Percentiles rank a stretch among this genome's conserved stretches.
Evolutionary conservation across 169 alveolate species (phyloP).

Genomic region (Plasmodium vivax): DNA sequence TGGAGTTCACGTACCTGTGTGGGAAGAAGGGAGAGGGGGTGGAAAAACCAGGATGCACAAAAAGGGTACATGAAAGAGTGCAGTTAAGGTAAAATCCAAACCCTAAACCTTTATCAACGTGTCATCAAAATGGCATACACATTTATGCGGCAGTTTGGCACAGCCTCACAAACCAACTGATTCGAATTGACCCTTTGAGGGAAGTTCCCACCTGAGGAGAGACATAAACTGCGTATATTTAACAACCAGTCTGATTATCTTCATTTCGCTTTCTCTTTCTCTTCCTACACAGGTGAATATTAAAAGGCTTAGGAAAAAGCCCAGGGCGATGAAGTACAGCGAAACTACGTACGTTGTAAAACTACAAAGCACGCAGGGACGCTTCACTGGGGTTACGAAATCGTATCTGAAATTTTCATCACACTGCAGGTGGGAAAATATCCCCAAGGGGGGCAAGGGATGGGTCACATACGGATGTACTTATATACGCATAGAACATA

Average conservation of each 20-base stretch:
- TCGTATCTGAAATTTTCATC: slow-evolving; percentile 60
- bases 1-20: slow-evolving; percentile 47
- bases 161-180: background rate
- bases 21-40: background rate
- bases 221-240: slow-evolving; percentile 45
- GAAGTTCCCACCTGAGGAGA: slow-evolving; percentile 36
- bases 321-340: background rate
- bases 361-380: slow-evolving; percentile 33
- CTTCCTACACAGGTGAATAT: slow-evolving; percentile 18
- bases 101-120: background rate
- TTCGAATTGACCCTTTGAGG: background rate
- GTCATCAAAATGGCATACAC: background rate
- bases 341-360: slow-evolving; percentile 12
- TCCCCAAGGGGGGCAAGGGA: background rate
- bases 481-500: background rate
- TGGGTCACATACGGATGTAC: background rate
- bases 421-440: slow-evolving; percentile 21
- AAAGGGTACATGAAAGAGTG: background rate
- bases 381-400: slow-evolving; percentile 16
- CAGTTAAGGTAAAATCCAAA: background rate
- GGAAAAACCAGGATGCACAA: background rate
- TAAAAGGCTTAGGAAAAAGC: slow-evolving; percentile 8
- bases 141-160: background rate
- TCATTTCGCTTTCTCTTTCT: background rate
- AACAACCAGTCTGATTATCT: slow-evolving; percentile 14